Evolutionary conservation across 441 rosid species (phyloP), one percentile per base, ranked within the genome.

Genomic region (Croton laevigatus): DNA sequence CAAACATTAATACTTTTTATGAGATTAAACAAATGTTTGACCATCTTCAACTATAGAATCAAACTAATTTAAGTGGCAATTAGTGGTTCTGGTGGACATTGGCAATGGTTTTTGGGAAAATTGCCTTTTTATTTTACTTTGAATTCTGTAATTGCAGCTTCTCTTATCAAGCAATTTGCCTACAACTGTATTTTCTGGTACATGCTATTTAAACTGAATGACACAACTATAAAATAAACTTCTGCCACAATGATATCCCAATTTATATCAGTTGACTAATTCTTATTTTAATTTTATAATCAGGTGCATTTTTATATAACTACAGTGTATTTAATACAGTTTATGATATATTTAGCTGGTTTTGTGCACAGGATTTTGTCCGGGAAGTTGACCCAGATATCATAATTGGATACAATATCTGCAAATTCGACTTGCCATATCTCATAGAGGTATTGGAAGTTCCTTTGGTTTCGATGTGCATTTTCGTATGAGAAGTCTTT

Each of bases 341-440:
- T 70, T 17, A 48, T 51, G 73, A 54, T 69, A 49, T 69, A 71
- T 57, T 55, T 37, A 67, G 59, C 55, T 68, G 61, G 61, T 76
- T 79, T 77, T 83, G 20, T 72, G 73, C 81, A 82, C 93, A 95
- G 98, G 94, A 91, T 72, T 84, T 93, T 71, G 82, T 95, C 66
- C 86, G 86, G 70, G 91, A 87, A 79, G 96, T 89, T 66, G 99
- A 95, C 81, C 99, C 99, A 69, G 99, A 95, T 84, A 83, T 95
- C 77, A 86, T 95, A 72, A 95, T 95, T 82, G 99, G 99, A 65
- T 95, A 93, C 72, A 95, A 95, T 79, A 95, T 95, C 78, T 95
- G 99, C 94, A 95, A 93, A 75, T 95, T 95, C 74, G 99, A 95
- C 81, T 80, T 95, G 85, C 99, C 99, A 34, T 95, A 95, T 82